These are phyloP conservation scores for Trametes hirsuta DNA, from an alignment of 1,284 basidiomycete genomes.

Conservation along the genomic window DNA sequence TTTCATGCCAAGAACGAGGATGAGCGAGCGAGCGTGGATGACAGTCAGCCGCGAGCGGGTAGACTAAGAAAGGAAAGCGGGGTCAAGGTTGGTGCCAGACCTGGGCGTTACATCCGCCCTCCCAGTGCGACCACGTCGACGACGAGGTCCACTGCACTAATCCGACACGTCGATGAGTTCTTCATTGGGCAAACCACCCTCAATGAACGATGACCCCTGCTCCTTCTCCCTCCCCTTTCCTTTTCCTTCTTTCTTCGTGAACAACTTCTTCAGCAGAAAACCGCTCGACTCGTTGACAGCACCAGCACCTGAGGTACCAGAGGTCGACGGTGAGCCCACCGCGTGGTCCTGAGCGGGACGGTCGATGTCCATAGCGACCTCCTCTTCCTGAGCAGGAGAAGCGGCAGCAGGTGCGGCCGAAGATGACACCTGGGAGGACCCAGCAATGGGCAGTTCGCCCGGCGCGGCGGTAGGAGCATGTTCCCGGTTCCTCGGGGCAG, in stretches of 20 bases:
- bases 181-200: background rate
- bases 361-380: background rate
- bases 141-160: background rate
- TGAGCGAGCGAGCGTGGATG: too few relatives aligned
- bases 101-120: constrained; percentile 3
- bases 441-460: background rate
- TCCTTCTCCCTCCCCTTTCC: background rate
- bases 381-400: background rate
- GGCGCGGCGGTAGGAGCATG: too few relatives aligned
- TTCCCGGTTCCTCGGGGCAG: too few relatives aligned
- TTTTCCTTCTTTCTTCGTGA: background rate
- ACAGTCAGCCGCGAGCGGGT: too few relatives aligned
- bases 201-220: background rate
- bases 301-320: background rate
- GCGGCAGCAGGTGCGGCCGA: background rate
- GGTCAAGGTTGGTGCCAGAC: too few relatives aligned
- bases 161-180: background rate
- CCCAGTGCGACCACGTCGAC: background rate
- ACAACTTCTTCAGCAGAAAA: background rate
- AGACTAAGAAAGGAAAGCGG: too few relatives aligned
- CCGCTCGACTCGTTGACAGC: background rate
- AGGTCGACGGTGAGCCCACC: background rate
- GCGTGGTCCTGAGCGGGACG: background rate
- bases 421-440: background rate
- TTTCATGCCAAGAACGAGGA: too few relatives aligned